Percentiles rank a stretch among this genome's conserved stretches.
These are phyloP conservation scores for Malus sieversii DNA, from an alignment of 306 rosid species.

Conservation along the genomic window DNA sequence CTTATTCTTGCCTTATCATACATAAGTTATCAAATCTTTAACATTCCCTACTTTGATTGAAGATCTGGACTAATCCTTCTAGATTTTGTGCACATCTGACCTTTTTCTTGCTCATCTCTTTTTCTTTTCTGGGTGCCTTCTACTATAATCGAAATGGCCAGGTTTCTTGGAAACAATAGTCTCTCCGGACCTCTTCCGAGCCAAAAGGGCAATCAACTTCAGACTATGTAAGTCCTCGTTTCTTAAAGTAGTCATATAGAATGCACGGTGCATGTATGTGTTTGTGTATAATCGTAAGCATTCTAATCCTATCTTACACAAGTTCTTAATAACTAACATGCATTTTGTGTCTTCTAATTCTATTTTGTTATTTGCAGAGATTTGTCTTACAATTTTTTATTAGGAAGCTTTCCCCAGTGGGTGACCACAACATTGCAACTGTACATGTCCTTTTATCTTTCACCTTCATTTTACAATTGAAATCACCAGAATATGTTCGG, in stretches of 20 bases:
- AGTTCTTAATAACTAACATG: neutral
- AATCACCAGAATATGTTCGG: neutral
- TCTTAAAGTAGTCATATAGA: neutral
- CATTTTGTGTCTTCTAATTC: neutral
- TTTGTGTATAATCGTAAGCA: neutral
- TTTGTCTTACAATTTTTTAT: constrained; percentile 19
- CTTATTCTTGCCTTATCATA: neutral
- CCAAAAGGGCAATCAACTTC: constrained; percentile 1
- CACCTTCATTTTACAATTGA: neutral
- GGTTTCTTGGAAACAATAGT: constrained; percentile 34
- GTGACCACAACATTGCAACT: neutral
- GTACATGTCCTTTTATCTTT: constrained; percentile 4
- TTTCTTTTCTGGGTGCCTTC: neutral
- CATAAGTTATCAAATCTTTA: neutral
- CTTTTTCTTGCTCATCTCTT: no score
- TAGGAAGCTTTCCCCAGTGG: constrained; percentile 21
- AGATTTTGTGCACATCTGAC: neutral
- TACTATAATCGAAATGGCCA: neutral
- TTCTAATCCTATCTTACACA: neutral
- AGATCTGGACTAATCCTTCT: neutral
- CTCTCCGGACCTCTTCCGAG: constrained; percentile 21
- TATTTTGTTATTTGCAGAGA: constrained; percentile 11
- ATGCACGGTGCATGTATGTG: neutral
- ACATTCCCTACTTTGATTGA: no score
- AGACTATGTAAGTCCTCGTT: constrained; percentile 11